Conservation (phyloP, 176 grass and related monocot species). For the Coix lacrymajobi region DNA sequence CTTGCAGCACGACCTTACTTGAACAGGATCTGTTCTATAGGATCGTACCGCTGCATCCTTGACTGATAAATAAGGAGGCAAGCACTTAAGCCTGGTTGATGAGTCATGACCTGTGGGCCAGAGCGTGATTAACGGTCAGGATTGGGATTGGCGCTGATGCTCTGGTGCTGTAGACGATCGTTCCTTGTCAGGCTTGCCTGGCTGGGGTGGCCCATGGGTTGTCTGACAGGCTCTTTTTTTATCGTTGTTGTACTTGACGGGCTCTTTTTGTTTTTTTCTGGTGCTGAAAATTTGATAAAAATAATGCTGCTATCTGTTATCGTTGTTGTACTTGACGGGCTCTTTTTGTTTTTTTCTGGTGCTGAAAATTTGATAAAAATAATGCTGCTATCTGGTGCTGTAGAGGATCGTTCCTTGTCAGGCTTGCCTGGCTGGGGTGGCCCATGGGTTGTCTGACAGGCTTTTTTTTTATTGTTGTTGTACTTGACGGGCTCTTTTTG, state of each 20-base stretch:
- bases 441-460: background rate
- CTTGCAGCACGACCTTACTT: background rate
- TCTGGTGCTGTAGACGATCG: background rate
- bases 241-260: too few relatives aligned
- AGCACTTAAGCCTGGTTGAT: conserved; percentile 12
- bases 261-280: background rate
- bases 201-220: background rate
- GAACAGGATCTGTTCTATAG: background rate
- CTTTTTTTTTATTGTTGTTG: too few relatives aligned
- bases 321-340: too few relatives aligned
- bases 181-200: background rate
- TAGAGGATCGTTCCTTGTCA: background rate
- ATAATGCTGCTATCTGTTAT: too few relatives aligned
- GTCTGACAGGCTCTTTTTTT: background rate
- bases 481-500: too few relatives aligned
- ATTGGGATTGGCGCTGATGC: background rate
- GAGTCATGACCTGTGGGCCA: background rate
- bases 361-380: too few relatives aligned
- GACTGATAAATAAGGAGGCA: background rate
- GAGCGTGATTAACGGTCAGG: background rate
- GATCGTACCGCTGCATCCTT: too few relatives aligned
- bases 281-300: too few relatives aligned
- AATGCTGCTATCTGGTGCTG: background rate
- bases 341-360: background rate
- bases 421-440: background rate